Base-by-base conservation (phyloP, 768 basidiomycete species). In the Leccinum imitatum region DNA sequence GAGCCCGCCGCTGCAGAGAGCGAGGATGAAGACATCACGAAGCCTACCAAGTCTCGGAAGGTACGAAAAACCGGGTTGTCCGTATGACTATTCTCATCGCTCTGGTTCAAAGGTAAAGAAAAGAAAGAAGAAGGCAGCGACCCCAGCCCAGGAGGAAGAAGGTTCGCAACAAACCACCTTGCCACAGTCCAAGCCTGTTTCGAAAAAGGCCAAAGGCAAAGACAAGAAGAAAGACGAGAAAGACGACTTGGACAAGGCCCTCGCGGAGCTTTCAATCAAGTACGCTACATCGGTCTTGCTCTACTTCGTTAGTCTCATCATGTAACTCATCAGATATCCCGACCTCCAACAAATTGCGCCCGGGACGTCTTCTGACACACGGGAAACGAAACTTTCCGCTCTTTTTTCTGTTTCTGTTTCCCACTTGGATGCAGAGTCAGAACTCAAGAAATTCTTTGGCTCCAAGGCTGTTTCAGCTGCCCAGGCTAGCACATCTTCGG, bases 391-490 rank as follows among this genome's bases (percentile, higher is more conserved):
- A 21, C 69, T 85, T 56, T 72, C 82, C 11, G 72, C 82, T 51
- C 83, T 97, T 1, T 80, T 96, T 19, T 78, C 90, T 0, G 87
- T 96, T n/a, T 93, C 91, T 1, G 78, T 88, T 1, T 78, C 87
- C 44, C 82, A 93, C 65, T 84, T 99, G 15, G 94, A 98, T 63
- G 80, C 87, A 11, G 94, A 96, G 60, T 89, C 89, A 0, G 97
- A 99, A 70, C 84, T 98, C 75, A 87, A 90, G 57, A 89, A 87
- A 63, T 96, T 98, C 80, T 99, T 99, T 69, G 96, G 96, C 2
- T 83, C 91, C 19, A 91, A 88, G 67, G 95, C 97, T 59, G 83
- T 98, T 9, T 78, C 80, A n/a, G 84, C 88, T 2, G 81, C 79
- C 30, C 84, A 83, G 71, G 71, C 73, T 19, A 63, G 73, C 13